Base-by-base conservation (phyloP, 257 asterid genomes). In the Dorcoceras hygrometricum region DNA sequence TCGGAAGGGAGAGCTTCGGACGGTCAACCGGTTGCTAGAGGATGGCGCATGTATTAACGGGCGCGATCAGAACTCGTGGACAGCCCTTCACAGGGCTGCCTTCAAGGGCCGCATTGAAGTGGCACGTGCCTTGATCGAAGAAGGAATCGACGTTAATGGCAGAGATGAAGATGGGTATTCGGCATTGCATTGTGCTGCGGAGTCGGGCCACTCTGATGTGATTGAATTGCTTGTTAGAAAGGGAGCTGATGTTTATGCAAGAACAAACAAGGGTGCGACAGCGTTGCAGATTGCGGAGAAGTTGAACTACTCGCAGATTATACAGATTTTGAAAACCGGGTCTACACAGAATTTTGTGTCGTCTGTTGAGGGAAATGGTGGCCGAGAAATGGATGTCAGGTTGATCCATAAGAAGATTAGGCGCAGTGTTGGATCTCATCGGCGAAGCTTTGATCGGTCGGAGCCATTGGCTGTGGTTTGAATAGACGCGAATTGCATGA, bases 51-150 rank as follows among this genome's bases (percentile, higher is more conserved):
- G 67, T 20, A 78, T 86, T 18, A 81, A 87, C 31, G 91, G 97
- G 0, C 82, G 88, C 0, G 95, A 90, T 39, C 95, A 85, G 20
- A 79, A 86, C 8, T 89, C 94, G 1, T 90, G 95, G 94, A 87
- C 87, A 0, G 89, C 86, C 16, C 79, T 90, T 23, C 97, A 90
- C 55, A 51, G 97, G 24, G 91, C 94, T 0, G 80, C 88, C 6
- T 87, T 87, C 39, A 90, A 87, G 69, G 94, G 97, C 28, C 64
- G 80, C 2, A 50, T 71, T 0, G 95, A 90, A 14, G 87, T 77
- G 4, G 87, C 73, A 6, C 74, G 85, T 36, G 73, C 77, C 22
- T 66, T 87, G 11, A 70, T 87, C 2, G 94, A 84, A 29, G 81
- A 81, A 51, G 95, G 94, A 0, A 76, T 81, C 14, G 95, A 87